Base-by-base conservation (phyloP, 768 basidiomycete genomes). In the Russula virescens region DNA sequence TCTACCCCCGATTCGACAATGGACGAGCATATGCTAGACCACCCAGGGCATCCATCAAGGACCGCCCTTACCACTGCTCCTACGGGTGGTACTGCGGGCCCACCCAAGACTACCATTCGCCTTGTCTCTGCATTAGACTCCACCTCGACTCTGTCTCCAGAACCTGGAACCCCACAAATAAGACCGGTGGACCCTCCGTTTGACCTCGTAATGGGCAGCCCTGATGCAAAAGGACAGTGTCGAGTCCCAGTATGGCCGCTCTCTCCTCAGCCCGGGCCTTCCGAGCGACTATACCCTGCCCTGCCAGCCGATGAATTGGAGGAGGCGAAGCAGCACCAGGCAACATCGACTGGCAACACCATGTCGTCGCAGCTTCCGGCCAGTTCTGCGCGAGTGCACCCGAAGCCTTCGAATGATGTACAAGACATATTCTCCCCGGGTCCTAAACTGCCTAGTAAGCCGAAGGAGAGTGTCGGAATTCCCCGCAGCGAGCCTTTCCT, bases 141-240 rank as follows among this genome's bases (percentile, higher is more conserved):
- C 18, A 45, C 40, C 21, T 45, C 67, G 21, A 51, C 31, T 25
- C 48, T 60, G 5, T 49, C 63, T 23, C 43, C 63, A 14, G 66
- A 43, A 43, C 66, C 70, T 26, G 77, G 74, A 35, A 89, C 89
- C 0, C 89, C 89, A 0, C 81, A 80, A 56, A 79, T 92, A 3
- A 78, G 81, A 65, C 84, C 88, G 0, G 84, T 86, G 69, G 74
- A 80, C 50, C 88, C 88, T 2, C 77, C 78, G 11, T 91, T 89
- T 66, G 88, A 91, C 64, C 76, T 91, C 31, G 79, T 81, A 21
- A 76, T 86, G 65, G 82, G 77, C 25, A 85, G 83, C 49, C 88
- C 86, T 0, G 68, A 72, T 5, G 69, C 62, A 4, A 49, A 65
- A 14, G 66, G 55, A 3, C 58, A 63, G 7, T 51, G 60, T 31